Base-by-base conservation (phyloP, 768 basidiomycete genomes). In the Amanita muscaria region DNA sequence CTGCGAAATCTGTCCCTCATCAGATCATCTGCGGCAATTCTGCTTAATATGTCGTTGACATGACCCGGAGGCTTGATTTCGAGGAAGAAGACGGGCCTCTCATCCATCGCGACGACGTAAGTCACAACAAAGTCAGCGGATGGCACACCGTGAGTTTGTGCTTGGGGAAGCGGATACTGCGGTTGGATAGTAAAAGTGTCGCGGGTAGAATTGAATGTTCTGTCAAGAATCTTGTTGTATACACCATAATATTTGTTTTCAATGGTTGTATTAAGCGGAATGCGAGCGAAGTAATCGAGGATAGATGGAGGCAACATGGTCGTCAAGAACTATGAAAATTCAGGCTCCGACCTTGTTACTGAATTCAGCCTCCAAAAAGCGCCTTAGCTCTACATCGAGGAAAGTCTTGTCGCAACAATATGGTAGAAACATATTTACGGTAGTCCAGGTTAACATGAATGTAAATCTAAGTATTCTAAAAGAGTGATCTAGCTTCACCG, bases 31-130 rank as follows among this genome's bases (percentile, higher is more conserved):
- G 50, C 47, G 18, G 21, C 48, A 30, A 45, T 35, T 45, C 50
- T 45, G 38, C 30, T 42, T 9, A 38, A 51, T 8, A 51, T 45
- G 47, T 25, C 16, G 31, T 40, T 19, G 42, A 51, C 9, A 44
- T 48, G 47, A 33, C 21, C 15, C 31, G 47, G 47, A 14, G 47
- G 27, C 21, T 51, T 48, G 31, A 51, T 45, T 48, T 44, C 35
- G 33, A 48, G 47, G 42, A 48, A 51, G 50, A 51, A 48, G 36
- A 48, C 27, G 37, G 42, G 47, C 15, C 19, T 19, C 12, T 51
- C 50, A n/a, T 48, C 30, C 47, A 32, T 27, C 19, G n/a, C 34
- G 49, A 47, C 49, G 40, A 47, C 38, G 45, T 46, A 46, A 32
- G 50, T 43, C 15, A 51, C 21, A 25, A 43, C 50, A 30, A 44